Percentiles rank a stretch among this genome's conserved stretches.
Conservation (phyloP, 1,284 basidiomycete genomes). For the Sanghuangporus sanghuang region DNA sequence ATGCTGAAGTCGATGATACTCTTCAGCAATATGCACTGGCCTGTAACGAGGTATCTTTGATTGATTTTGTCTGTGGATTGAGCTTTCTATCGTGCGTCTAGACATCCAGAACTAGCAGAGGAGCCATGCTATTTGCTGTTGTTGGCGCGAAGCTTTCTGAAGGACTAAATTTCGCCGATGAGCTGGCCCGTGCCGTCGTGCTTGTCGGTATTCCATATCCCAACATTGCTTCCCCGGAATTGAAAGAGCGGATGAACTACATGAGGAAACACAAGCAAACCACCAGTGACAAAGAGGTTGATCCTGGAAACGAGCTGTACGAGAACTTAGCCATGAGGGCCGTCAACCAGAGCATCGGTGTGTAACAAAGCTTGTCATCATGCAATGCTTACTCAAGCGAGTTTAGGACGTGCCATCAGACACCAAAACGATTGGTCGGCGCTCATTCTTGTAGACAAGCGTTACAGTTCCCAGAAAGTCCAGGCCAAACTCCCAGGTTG, state of each 20-base stretch:
- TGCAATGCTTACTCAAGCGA: background rate
- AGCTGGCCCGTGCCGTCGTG: constrained; percentile 84
- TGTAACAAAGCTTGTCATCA: constrained; percentile 22
- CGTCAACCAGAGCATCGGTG: constrained; percentile 96
- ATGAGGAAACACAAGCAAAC: constrained; percentile 44
- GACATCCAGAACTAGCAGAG: constrained; percentile 28
- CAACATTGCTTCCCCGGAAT: constrained; percentile 85
- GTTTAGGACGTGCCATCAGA: constrained; percentile 80
- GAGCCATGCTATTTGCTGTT: constrained; percentile 83
- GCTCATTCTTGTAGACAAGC: constrained; percentile 76
- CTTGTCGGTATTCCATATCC: constrained; percentile 93
- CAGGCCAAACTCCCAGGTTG: constrained; percentile 79
- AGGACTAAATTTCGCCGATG: constrained; percentile 93
- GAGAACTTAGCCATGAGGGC: constrained; percentile 95
- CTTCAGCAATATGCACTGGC: constrained; percentile 68
- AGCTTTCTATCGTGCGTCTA: constrained; percentile 19
- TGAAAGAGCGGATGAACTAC: constrained; percentile 89
- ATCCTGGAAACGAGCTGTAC: constrained; percentile 80
- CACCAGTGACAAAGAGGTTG: constrained; percentile 31
- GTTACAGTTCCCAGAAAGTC: constrained; percentile 68
- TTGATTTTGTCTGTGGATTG: background rate
- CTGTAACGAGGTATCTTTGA: constrained; percentile 1
- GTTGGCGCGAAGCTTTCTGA: constrained; percentile 97
- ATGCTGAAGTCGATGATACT: constrained; percentile 70
- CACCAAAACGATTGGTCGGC: constrained; percentile 86